Conservation (phyloP, 2,329 filamentous ascomycete genomes). For the Decorospora gaudefroyi region DNA sequence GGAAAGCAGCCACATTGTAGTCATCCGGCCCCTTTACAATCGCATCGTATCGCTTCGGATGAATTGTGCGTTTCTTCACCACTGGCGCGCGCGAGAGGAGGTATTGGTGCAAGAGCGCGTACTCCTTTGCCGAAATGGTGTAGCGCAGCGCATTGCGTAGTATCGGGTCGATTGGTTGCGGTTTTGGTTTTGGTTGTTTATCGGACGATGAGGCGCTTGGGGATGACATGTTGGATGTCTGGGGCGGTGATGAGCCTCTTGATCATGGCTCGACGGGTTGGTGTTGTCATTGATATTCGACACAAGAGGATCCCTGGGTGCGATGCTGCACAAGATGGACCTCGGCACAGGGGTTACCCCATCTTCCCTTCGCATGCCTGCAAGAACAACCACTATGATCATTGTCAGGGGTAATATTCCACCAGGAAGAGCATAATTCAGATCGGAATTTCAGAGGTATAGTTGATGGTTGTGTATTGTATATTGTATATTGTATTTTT, state of each 20-base stretch:
- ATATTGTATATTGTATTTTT: not conserved
- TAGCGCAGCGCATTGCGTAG: conserved; percentile 85
- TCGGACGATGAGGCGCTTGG: conserved; percentile 35
- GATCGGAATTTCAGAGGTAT: too few species aligned
- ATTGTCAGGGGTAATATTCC: too few species aligned
- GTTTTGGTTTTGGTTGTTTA: too few species aligned
- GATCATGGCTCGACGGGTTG: conserved; percentile 27
- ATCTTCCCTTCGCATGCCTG: conserved; percentile 12
- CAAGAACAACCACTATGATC: too few species aligned
- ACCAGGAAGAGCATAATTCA: too few species aligned
- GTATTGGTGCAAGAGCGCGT: conserved; percentile 81
- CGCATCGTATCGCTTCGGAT: conserved; percentile 57
- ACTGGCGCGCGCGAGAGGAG: conserved; percentile 72
- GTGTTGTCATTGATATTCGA: conserved; percentile 3
- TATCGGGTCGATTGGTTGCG: conserved; percentile 64
- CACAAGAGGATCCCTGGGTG: conserved; percentile 6
- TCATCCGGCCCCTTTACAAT: conserved; percentile 55
- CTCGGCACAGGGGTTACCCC: conserved; percentile 11
- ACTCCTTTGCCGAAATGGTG: conserved; percentile 81
- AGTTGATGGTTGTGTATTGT: not conserved
- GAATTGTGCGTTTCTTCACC: conserved; percentile 59
- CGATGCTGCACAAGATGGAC: conserved; percentile 6
- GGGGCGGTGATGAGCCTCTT: conserved; percentile 11
- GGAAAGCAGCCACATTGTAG: conserved; percentile 55
- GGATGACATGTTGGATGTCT: conserved; percentile 40